phyloP scores from a whole-genome alignment of 2,329 filamentous ascomycete species.

The Phaeosphaeriaceae sp. region DNA sequence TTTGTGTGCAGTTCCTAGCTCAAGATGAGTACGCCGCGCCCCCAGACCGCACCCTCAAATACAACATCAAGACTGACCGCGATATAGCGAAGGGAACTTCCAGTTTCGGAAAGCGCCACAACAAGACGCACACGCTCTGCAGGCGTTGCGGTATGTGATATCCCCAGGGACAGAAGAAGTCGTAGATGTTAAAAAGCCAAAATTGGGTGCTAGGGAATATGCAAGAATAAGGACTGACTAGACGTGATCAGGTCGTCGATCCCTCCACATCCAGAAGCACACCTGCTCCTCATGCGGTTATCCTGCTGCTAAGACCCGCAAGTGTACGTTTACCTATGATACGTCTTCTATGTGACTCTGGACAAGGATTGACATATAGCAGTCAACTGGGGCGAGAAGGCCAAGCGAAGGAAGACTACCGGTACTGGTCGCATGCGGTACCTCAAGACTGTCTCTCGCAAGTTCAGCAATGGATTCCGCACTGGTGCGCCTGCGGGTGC shows the following conservation, averaged over 20 bases:
- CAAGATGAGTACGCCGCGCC: constrained; percentile 63
- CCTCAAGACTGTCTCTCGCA: constrained; percentile 89
- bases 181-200: background rate
- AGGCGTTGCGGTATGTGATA: constrained; percentile 89
- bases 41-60: constrained; percentile 28
- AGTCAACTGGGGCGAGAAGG: constrained; percentile 99
- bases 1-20: constrained; percentile 53
- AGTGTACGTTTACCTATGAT: constrained; percentile 77
- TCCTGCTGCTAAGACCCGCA: constrained; percentile 94
- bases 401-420: constrained; percentile 99
- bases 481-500: constrained; percentile 84
- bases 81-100: constrained; percentile 72
- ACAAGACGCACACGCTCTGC: constrained; percentile 98
- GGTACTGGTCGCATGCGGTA: constrained; percentile 95
- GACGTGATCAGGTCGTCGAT: constrained; percentile 75
- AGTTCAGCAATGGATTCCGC: constrained; percentile 99
- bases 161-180: constrained; percentile 8
- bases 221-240: constrained; percentile 43
- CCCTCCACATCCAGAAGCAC: constrained; percentile 99
- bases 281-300: constrained; percentile 96
- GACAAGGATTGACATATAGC: constrained; percentile 40
- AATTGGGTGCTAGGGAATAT: background rate
- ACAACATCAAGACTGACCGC: constrained; percentile 53
- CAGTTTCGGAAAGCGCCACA: constrained; percentile 83
- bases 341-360: constrained; percentile 2